Base-by-base conservation (phyloP, 2,329 filamentous ascomycete genomes). In the Arthrobotrys entomopaga region DNA sequence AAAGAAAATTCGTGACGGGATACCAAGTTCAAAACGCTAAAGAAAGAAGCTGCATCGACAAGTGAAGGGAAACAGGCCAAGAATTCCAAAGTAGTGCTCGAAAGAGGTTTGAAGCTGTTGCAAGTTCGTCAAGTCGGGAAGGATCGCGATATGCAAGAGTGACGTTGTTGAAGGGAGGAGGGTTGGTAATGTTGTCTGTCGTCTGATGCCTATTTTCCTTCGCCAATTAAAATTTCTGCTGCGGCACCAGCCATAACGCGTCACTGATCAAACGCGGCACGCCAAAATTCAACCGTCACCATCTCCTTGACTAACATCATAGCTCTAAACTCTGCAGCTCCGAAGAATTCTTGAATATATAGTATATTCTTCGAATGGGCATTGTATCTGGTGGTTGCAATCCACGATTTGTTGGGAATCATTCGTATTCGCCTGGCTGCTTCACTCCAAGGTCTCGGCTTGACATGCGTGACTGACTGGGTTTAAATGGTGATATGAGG, bases 1-100 rank as follows among this genome's bases (percentile, higher is more conserved):
- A 42, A 66, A 73, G 57, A 49, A 61, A 73, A 73, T 61, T 73
- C 69, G 61, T 73, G 56, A 73, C 60, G 43, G 48, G 42, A 16
- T 50, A 52, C 54, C 48, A 42, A 40, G 52, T 48, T 60, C 46
- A 57, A 60, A 50, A 61, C 54, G 69, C 69, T 73, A 46, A 73
- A 63, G 52, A 57, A 48, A 60, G 56, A 50, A 29, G 16, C 20
- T 20, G 52, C 34, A 22, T 42, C 43, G 57, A 59, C 29, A 34
- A 2, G 29, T 10, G 10, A 6, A 34, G 29, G 34, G 22, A 56
- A 43, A 57, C 4, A 48, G 19, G 20, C 19, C 57, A 29, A 49
- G 19, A 48, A 56, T 54, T 22, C 15, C 54, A 16, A 58, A 34
- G 48, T 26, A 22, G 16, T 60, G 22, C 43, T 43, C 26, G 29